Conservation (phyloP, 768 basidiomycete species). For the Galerina sulciceps region DNA sequence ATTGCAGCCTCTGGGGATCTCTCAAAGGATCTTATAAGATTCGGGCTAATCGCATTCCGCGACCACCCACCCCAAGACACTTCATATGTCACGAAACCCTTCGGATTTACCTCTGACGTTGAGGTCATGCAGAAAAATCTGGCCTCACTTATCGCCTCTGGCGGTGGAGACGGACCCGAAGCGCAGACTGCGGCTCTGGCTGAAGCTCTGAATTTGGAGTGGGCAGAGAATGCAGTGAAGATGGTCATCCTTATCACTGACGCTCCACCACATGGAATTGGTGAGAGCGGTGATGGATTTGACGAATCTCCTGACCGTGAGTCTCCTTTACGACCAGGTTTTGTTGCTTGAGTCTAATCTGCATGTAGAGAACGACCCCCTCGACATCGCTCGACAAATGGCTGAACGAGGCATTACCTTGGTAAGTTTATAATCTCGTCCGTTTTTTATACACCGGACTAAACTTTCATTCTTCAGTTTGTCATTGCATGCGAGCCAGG, state of each 20-base stretch:
- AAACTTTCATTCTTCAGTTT: constrained; percentile 38
- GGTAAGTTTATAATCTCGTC: constrained; percentile 32
- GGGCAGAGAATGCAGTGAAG: constrained; percentile 53
- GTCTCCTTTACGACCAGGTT: constrained; percentile 1
- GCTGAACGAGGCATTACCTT: constrained; percentile 54
- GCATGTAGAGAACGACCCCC: constrained; percentile 31
- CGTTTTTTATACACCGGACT: constrained; percentile 1
- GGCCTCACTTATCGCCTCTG: constrained; percentile 41
- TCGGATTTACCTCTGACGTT: constrained; percentile 56
- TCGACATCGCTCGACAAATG: constrained; percentile 43
- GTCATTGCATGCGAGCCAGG: constrained; percentile 60
- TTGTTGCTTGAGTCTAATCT: not conserved
- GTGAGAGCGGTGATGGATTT: constrained; percentile 53
- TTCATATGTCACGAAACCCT: constrained; percentile 53
- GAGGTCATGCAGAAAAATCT: constrained; percentile 45
- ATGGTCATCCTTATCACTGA: constrained; percentile 62
- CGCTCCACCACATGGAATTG: constrained; percentile 63
- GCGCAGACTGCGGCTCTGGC: constrained; percentile 59
- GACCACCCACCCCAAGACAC: constrained; percentile 62
- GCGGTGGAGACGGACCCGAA: constrained; percentile 61
- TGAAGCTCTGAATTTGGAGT: constrained; percentile 49
- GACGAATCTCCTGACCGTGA: constrained; percentile 31
- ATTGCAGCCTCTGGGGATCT: constrained; percentile 54
- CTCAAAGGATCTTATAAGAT: constrained; percentile 44
- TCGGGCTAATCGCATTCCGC: constrained; percentile 58